A percentile compares a stretch with the other conserved stretches of the same genome.
Conservation (phyloP, 108 stramenopile species). For the Schizochytrium sp. region DNA sequence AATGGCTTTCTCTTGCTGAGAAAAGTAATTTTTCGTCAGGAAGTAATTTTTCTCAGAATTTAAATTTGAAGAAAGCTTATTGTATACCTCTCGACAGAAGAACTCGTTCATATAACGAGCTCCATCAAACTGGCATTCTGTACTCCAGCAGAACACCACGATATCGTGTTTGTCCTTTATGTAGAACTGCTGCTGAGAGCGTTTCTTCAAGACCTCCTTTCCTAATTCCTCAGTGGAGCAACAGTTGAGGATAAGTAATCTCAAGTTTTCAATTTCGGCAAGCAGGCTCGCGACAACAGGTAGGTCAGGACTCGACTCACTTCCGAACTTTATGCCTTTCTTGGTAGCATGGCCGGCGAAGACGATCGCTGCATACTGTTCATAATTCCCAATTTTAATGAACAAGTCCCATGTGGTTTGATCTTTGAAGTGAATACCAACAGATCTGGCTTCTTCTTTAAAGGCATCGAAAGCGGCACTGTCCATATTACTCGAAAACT, state of each 20-base stretch:
- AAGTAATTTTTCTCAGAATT: neutral
- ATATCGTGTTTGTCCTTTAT: constrained; percentile 9
- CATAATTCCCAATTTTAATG: neutral
- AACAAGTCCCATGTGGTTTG: neutral
- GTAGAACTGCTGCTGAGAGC: constrained; percentile 25
- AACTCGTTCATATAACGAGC: constrained; percentile 28
- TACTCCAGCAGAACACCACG: constrained; percentile 45
- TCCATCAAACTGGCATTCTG: neutral
- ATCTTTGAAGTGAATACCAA: neutral
- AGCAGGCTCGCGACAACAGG: constrained; percentile 20
- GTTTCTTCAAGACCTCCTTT: neutral
- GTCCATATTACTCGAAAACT: neutral
- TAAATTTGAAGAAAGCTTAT: neutral
- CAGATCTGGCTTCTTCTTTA: neutral
- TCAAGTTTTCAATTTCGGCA: neutral
- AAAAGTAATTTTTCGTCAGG: neutral
- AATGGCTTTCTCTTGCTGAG: neutral
- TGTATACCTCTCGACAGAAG: constrained; percentile 29
- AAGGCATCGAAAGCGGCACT: neutral
- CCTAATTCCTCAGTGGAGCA: constrained; percentile 43
- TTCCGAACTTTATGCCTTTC: constrained; percentile 15
- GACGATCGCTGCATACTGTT: constrained; percentile 16
- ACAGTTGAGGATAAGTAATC: constrained; percentile 46
- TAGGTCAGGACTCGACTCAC: neutral
- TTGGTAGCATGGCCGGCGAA: constrained; percentile 25